A percentile compares a stretch with the other conserved stretches of the same genome.
Evolutionary conservation across 208 protist genomes (phyloP).

Genomic region (Crithidia expoeki): DNA sequence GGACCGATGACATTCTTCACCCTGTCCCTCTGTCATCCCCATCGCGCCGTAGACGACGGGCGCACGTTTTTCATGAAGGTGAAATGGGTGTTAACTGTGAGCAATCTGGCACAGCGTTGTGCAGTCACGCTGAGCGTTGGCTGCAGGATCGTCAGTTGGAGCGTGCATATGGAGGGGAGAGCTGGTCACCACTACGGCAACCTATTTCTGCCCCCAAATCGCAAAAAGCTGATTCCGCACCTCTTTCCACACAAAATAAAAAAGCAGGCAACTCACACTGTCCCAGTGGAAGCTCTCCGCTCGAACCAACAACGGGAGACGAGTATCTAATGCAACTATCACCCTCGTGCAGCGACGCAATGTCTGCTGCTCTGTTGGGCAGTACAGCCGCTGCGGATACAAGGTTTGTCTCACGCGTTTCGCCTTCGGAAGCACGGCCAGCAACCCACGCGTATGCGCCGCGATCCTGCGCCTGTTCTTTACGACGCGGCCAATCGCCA

Average conservation of each 20-base stretch:
- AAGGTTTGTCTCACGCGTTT: neutral
- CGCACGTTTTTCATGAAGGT: neutral
- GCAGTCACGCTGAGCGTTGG: neutral
- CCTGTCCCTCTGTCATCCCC: slow-evolving; percentile 23
- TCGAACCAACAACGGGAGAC: neutral
- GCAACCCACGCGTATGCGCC: neutral
- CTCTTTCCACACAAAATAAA: no score
- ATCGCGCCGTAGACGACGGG: neutral
- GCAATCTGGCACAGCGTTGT: neutral
- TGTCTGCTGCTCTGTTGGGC: neutral
- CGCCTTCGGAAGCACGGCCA: neutral
- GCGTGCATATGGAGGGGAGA: neutral
- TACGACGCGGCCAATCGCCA: no score
- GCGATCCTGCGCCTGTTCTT: neutral
- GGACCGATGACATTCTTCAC: slow-evolving; percentile 48
- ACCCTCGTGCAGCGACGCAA: slow-evolving; percentile 3
- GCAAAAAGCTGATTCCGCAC: no score
- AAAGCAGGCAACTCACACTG: no score
- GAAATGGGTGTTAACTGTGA: neutral
- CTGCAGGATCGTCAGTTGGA: neutral
- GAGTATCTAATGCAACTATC: slow-evolving; percentile 6
- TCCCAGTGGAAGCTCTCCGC: neutral
- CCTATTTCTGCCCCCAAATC: neutral
- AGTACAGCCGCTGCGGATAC: neutral
- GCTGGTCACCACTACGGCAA: neutral